A percentile compares a stretch with the other conserved stretches of the same genome.
These are phyloP conservation scores for Tetrahymena thermophila DNA, from an alignment of 73 alveolate genomes.

Conservation along the genomic window DNA sequence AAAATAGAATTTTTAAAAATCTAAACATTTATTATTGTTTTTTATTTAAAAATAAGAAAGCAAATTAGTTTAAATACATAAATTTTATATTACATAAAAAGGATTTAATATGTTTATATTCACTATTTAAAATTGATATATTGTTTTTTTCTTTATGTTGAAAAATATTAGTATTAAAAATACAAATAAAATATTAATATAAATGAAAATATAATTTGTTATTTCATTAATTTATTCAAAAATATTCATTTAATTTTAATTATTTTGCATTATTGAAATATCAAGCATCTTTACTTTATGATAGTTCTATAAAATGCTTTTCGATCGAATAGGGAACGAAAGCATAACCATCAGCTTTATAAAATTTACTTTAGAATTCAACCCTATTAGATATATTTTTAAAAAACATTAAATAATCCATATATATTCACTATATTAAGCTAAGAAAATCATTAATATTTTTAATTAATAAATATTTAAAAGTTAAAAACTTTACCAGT, in stretches of 20 bases:
- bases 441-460: neutral
- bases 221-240: too few relatives aligned
- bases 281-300: slow-evolving; percentile 2
- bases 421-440: too few relatives aligned
- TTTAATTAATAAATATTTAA: neutral
- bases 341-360: slow-evolving; percentile 88
- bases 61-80: too few relatives aligned
- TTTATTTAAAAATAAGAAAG: too few relatives aligned
- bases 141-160: too few relatives aligned
- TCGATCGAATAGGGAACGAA: slow-evolving; percentile 83
- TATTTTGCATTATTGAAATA: neutral
- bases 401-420: neutral
- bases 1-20: too few relatives aligned
- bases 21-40: too few relatives aligned
- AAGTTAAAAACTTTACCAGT: slow-evolving; percentile 60
- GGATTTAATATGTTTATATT: too few relatives aligned
- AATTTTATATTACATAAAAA: too few relatives aligned
- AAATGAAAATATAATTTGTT: neutral
- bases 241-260: too few relatives aligned
- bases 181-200: neutral
- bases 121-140: too few relatives aligned
- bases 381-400: slow-evolving; percentile 41
- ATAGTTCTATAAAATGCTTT: slow-evolving; percentile 37
- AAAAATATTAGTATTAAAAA: too few relatives aligned
- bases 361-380: slow-evolving; percentile 95